Evolutionary conservation across 306 rosid species (phyloP), one percentile per base, ranked within the genome.

Genomic region (Neltuma alba): DNA sequence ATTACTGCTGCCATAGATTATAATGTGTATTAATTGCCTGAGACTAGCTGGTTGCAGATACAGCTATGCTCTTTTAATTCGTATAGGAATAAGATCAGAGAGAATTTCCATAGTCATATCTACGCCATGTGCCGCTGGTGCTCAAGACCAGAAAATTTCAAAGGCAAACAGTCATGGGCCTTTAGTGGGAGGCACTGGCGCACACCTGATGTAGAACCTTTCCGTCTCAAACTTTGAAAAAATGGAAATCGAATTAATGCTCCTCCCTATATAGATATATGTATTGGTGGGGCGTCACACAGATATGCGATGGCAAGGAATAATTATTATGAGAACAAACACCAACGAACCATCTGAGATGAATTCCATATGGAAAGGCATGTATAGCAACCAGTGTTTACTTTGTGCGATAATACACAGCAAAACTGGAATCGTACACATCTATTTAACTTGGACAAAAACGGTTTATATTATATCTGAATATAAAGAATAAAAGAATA

Each of bases 281-380:
- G 0, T 69, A 80, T 78, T 77, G 83, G 80, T 83, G 85, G 85
- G 83, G 41, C 80, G 85, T 81, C 87, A 68, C 52, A 72, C 77
- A 80, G 44, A 38, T n/a, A 66, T 66, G 79, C 84, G 66, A 77
- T 79, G 30, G 71, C 88, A 57, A 65, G 76, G 66, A 76, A 76
- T 78, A 72, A 33, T 33, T 77, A 75, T 42, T 72, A 79, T n/a
- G 7, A n/a, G 27, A n/a, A 2, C 20, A 48, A 37, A 60, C 61
- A 21, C 61, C 61, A 54, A 64, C 38, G 27, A 82, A 72, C 34
- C 61, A 21, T 34, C 9, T 48, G 9, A 16, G 21, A 50, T 50
- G 57, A 50, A 7, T 50, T 44, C 50, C 1, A 7, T 25, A 18
- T 50, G n/a, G 54, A 50, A 0, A 6, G 6, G 10, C 10, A 7